A percentile compares a stretch with the other conserved stretches of the same genome.
Conservation (phyloP, 352 stramenopile species). For the Pythium oligandrum region DNA sequence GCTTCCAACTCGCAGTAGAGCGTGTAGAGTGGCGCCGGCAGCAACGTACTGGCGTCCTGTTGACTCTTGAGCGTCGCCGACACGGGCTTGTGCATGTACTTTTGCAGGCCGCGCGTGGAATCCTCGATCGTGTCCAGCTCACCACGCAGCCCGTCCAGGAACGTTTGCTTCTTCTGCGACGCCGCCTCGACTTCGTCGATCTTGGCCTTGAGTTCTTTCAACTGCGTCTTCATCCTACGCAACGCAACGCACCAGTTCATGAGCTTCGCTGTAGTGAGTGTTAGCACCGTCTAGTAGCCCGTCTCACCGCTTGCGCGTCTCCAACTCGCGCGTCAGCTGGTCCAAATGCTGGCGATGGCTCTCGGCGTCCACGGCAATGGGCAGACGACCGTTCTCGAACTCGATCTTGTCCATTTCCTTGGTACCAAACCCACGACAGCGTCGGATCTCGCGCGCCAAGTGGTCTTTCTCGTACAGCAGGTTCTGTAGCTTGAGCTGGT, state of each 20-base stretch:
- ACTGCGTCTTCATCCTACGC: constrained; percentile 41
- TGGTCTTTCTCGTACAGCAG: constrained; percentile 83
- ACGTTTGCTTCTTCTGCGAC: constrained; percentile 51
- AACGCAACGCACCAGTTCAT: no score
- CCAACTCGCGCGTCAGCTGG: constrained; percentile 60
- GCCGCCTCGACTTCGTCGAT: constrained; percentile 53
- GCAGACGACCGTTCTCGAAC: constrained; percentile 46
- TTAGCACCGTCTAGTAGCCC: neutral
- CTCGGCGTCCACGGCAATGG: constrained; percentile 47
- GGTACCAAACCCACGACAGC: constrained; percentile 62
- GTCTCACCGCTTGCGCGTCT: constrained; percentile 50
- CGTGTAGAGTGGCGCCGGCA: constrained; percentile 56
- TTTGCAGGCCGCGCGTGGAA: constrained; percentile 51
- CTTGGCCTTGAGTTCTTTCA: constrained; percentile 57
- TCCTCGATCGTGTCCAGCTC: constrained; percentile 53
- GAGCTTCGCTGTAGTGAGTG: no score
- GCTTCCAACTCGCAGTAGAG: constrained; percentile 73
- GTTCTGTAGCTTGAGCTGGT: constrained; percentile 79
- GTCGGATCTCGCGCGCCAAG: constrained; percentile 67
- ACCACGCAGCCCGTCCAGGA: constrained; percentile 45
- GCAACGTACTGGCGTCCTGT: constrained; percentile 32
- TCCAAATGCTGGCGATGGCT: constrained; percentile 58
- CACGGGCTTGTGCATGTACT: constrained; percentile 50
- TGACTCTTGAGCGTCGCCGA: constrained; percentile 35
- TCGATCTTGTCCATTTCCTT: constrained; percentile 83